Base-by-base conservation (phyloP, 768 basidiomycete genomes). In the Xanthoconium stramineum region DNA sequence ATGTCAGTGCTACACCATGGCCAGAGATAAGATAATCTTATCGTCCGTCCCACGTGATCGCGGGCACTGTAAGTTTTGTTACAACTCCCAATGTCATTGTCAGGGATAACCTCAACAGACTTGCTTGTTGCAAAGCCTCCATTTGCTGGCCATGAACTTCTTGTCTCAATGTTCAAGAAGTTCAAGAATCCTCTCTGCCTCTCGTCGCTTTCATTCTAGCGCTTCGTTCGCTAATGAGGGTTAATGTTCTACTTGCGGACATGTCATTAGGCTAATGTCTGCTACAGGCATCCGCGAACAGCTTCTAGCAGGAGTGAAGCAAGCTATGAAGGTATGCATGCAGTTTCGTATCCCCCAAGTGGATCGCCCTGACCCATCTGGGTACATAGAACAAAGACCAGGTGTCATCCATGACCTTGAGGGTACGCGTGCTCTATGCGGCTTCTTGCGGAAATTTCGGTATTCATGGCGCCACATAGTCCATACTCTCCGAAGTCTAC, bases 401-500 rank as follows among this genome's bases (percentile, higher is more conserved):
- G n/a, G 62, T 76, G 24, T 71, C 80, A 45, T 83, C 87, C 19
- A 85, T 77, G 42, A 80, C 81, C 28, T 69, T 84, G 60, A 79
- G 83, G 43, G 84, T 88, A 58, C 63, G 84, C 56, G 35, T 7
- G 0, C 28, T 14, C 13, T 17, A 2, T 37, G 50, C 59, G 1
- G 29, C 33, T 24, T 32, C 47, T 32, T 17, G 20, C 40, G 36
- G n/a, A 30, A 19, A n/a, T 53, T 50, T 37, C 28, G 13, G 24
- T 43, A 39, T 48, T 53, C 30, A 57, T 35, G 15, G 17, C 29
- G 14, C 24, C 33, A 42, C 46, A 38, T 58, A 89, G 88, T 84
- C 85, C 28, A 78, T 88, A 33, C 75, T 90, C 17, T 77, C 88
- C 11, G 88, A 90, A 55, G 77, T 90, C 3, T 83, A 89, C 60